Evolutionary conservation across 768 basidiomycete species (phyloP).

Genomic region (Nidularia pulvinata): DNA sequence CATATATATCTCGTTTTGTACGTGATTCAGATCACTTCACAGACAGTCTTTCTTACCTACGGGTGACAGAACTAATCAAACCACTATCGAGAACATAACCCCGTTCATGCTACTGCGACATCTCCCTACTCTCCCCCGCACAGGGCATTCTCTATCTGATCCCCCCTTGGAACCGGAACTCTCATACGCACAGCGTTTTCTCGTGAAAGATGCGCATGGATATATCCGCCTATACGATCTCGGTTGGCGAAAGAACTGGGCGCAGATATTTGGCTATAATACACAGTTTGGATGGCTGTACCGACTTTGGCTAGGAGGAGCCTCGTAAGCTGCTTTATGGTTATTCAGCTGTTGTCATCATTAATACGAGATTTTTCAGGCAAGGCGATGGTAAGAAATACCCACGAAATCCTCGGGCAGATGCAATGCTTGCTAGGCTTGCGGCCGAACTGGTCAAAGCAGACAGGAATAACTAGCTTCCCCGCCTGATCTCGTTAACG

Average conservation of each 20-base stretch:
- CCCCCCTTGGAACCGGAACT: constrained; percentile 77
- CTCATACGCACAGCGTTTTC: constrained; percentile 58
- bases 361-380: constrained; percentile 23
- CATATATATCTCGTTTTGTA: constrained; percentile 69
- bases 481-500: neutral
- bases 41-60: neutral
- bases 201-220: constrained; percentile 65
- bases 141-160: constrained; percentile 55
- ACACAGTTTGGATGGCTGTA: constrained; percentile 48
- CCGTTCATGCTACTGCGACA: constrained; percentile 75
- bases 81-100: constrained; percentile 77
- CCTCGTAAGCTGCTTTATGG: constrained; percentile 44
- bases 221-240: constrained; percentile 68
- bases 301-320: constrained; percentile 60
- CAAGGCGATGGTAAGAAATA: constrained; percentile 69
- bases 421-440: constrained; percentile 64
- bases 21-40: neutral
- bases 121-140: constrained; percentile 59
- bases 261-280: constrained; percentile 65
- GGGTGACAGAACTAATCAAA: constrained; percentile 71
- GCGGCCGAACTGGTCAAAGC: constrained; percentile 59
- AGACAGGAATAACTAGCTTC: constrained; percentile 43
- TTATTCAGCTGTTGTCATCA: neutral
- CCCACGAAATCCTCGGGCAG: constrained; percentile 66
- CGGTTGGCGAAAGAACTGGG: constrained; percentile 73